Evolutionary conservation across 768 basidiomycete genomes (phyloP), one percentile per base, ranked within the genome.

Genomic region (Rhodotorula kratochvilovae): DNA sequence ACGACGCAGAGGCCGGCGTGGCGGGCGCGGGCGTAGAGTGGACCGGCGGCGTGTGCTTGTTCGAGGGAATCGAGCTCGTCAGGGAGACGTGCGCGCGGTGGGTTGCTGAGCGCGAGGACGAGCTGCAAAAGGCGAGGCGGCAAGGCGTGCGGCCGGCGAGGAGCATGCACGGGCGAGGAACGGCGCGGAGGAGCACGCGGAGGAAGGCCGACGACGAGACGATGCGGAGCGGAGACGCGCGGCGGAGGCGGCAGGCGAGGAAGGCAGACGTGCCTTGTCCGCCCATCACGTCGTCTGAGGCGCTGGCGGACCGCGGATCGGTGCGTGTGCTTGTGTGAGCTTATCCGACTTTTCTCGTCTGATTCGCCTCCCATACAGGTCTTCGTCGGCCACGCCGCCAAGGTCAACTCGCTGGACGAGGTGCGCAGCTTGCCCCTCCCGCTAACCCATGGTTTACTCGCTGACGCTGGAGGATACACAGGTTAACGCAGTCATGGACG

Each of bases 21-120:
- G 6, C 33, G 7, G 63, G 58, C 11, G 42, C 25, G 1, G 58
- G 51, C 31, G 85, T 90, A n/a, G 89, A 91, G 73, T 94, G 89
- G 87, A 82, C 85, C 33, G 90, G 87, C 42, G 83, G 83, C 2
- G 87, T 92, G 27, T 91, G 90, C 73, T 89, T 93, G 21, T 94
- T 92, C 77, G 92, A 94, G 72, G 92, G 92, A 19, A 80, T 93
- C 36, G 90, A 92, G 80, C 86, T 83, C 76, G 85, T 90, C 17
- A 79, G 88, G 42, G 90, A 91, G 58, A 82, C 83, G 25, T 88
- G 87, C 71, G 81, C 83, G 33, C 76, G 78, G 50, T 93, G 91
- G 91, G 89, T 90, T 74, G 84, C 85, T 70, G 86, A 87, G n/a
- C 86, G 83, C 35, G 63, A 54, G 27, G 61, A 36, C 57, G 63